Evolutionary conservation across 805 yeast species (phyloP), one percentile per base, ranked within the genome.

Genomic region (Hanseniaspora taiwanica): DNA sequence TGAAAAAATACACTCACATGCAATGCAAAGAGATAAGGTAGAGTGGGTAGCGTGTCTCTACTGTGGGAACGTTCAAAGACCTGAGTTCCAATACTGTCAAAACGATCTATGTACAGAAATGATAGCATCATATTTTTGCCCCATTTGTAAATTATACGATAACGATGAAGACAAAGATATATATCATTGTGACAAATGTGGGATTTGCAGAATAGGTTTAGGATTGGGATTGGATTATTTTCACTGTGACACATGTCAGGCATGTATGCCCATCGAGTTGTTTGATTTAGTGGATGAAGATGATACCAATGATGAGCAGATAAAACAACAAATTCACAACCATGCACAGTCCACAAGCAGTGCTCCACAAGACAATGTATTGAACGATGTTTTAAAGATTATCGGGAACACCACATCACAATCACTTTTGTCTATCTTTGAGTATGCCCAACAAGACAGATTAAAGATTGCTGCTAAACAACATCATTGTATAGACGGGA

Each of bases 171-270:
- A 68, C 34, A 85, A 84, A 53, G 81, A 81, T 46, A 86, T 87
- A 19, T 87, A 86, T 53, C 97, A 87, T 56, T 87, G 97, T 58
- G 83, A 78, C 49, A 81, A 78, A 49, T 87, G 97, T 63, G 95
- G 94, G 0, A 85, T 89, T 40, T 87, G 97, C 56, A 71, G 96
- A 12, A 65, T 89, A 8, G 97, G 97, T 2, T 65, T 81, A 20
- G 96, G 96, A 0, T 60, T 85, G 18, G 91, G 84, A 14, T 79
- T 81, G 47, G 96, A 87, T 58, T 86, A 80, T 51, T 85, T 84
- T 64, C 97, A 87, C 56, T 87, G 97, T 61, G 74, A 80, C 49
- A 78, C 77, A 17, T 87, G 97, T 60, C 82, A 84, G 51, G 87
- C 86, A 6, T 87, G 97, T 57, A 69, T 87, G 48, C 76, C 89